These are phyloP conservation scores for Fusarium sulawesiense DNA, from an alignment of 2,329 filamentous ascomycete species.

Conservation along the genomic window DNA sequence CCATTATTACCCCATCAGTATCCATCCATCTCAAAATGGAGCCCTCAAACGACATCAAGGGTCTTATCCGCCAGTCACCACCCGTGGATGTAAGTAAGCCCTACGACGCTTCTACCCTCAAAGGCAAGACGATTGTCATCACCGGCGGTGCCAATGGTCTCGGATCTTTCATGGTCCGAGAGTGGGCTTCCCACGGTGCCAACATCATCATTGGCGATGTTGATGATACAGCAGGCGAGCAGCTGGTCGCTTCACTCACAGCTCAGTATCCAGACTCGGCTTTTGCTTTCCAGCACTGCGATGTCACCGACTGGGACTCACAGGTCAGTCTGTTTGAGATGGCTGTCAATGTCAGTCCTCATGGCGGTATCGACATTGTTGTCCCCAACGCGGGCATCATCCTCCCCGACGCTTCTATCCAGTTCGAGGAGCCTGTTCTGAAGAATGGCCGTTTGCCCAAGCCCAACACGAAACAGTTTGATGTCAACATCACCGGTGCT, in stretches of 20 bases:
- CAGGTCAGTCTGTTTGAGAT: conserved; percentile 72
- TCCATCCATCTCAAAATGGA: neutral
- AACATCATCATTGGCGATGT: conserved; percentile 73
- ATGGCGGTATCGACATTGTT: conserved; percentile 69
- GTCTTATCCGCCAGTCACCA: conserved; percentile 51
- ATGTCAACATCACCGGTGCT: conserved; percentile 73
- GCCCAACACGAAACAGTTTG: conserved; percentile 65
- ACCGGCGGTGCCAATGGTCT: conserved; percentile 73
- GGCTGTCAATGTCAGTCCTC: conserved; percentile 64
- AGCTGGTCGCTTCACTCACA: conserved; percentile 65
- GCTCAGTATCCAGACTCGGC: conserved; percentile 52
- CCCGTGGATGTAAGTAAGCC: conserved; percentile 59
- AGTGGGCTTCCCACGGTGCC: conserved; percentile 67
- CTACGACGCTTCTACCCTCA: conserved; percentile 59
- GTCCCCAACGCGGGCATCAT: conserved; percentile 75
- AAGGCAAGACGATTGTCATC: conserved; percentile 69
- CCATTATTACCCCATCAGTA: neutral
- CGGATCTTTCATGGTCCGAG: conserved; percentile 64
- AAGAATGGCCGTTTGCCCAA: conserved; percentile 55
- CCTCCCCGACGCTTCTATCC: conserved; percentile 42
- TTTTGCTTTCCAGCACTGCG: conserved; percentile 69
- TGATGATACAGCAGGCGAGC: conserved; percentile 63
- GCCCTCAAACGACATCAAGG: conserved; percentile 37
- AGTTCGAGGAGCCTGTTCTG: conserved; percentile 61
- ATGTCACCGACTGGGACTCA: conserved; percentile 73